Conservation (phyloP, 2,329 filamentous ascomycete genomes). For the Monilinia laxa region DNA sequence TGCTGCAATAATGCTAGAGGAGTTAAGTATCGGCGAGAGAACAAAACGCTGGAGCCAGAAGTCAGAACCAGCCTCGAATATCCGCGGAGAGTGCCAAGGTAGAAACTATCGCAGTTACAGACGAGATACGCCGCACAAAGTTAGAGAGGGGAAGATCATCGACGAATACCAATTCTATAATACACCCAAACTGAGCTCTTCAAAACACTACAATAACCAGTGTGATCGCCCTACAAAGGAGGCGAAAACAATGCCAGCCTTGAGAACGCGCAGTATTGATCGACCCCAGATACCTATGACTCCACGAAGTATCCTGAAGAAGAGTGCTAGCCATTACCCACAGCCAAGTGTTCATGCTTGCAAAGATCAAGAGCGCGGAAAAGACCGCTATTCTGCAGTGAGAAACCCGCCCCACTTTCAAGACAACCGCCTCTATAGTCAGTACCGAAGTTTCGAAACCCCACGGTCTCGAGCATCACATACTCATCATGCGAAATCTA, state of each 20-base stretch:
- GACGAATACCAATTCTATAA: slow-evolving; percentile 2
- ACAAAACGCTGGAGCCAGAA: not conserved
- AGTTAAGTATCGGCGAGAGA: not conserved
- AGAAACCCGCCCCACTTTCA: not conserved
- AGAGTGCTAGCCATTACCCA: not conserved
- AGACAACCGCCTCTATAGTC: not conserved
- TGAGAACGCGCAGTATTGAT: not conserved
- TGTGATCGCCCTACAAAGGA: not conserved
- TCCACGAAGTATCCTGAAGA: not conserved
- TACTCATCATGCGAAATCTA: too few relatives aligned
- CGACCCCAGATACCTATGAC: not conserved
- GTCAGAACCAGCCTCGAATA: not conserved
- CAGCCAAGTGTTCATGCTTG: too few relatives aligned
- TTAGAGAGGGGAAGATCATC: not conserved
- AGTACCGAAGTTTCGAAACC: not conserved
- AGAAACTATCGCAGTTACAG: not conserved
- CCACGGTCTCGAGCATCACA: not conserved
- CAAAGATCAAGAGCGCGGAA: not conserved
- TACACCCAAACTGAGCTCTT: not conserved
- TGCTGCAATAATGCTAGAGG: not conserved
- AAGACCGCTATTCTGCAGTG: not conserved
- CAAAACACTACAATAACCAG: not conserved
- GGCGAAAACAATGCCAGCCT: too few relatives aligned
- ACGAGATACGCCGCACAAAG: not conserved
- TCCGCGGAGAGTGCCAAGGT: not conserved